A percentile compares a stretch with the other conserved stretches of the same genome.
phyloP scores from a whole-genome alignment of 2,329 filamentous ascomycete species.

The Colletotrichum sp. region DNA sequence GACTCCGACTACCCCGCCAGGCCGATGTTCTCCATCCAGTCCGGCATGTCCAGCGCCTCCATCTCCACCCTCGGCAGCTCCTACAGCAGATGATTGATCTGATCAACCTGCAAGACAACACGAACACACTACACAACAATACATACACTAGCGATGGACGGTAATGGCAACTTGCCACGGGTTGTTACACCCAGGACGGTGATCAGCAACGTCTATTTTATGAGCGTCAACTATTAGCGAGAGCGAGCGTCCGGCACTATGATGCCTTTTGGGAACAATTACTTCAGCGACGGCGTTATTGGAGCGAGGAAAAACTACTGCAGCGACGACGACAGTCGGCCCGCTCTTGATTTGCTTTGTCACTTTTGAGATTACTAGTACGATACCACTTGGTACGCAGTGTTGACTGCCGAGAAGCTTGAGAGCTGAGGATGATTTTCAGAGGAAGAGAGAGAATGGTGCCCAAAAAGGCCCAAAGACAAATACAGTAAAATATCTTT shows the following conservation, averaged over 20 bases:
- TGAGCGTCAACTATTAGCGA: neutral
- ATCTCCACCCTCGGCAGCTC: constrained; percentile 16
- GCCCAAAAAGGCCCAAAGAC: neutral
- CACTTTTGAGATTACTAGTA: neutral
- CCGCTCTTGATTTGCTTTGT: neutral
- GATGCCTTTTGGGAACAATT: neutral
- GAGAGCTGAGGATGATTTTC: neutral
- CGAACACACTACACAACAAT: neutral
- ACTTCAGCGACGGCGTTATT: constrained; percentile 14
- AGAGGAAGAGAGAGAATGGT: neutral
- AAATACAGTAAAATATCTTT: neutral
- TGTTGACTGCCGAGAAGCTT: neutral
- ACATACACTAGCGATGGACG: neutral
- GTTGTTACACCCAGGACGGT: neutral
- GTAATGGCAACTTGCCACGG: constrained; percentile 5
- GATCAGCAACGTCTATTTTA: neutral
- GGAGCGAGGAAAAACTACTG: neutral
- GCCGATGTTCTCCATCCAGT: constrained; percentile 14
- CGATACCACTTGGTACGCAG: constrained; percentile 8
- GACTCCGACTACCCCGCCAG: constrained; percentile 12
- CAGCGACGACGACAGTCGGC: constrained; percentile 1
- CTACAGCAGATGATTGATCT: neutral
- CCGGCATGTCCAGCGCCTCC: constrained; percentile 10
- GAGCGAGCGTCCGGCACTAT: neutral
- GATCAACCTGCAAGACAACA: neutral